Evolutionary conservation across 1,284 basidiomycete genomes (phyloP).

Genomic region (Ceratobasidium papillatum): DNA sequence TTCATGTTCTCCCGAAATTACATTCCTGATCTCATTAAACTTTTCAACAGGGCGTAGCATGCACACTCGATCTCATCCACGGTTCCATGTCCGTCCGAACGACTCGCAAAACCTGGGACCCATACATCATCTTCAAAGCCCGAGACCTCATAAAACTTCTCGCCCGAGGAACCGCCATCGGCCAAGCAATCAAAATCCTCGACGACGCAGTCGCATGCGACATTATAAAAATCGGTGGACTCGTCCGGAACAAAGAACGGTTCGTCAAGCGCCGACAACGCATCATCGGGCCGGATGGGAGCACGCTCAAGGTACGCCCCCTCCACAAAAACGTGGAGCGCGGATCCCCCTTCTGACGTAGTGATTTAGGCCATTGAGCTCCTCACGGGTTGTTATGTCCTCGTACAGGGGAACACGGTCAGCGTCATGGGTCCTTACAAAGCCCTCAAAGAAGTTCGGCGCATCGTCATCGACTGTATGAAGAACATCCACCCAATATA

Average conservation of each 20-base stretch:
- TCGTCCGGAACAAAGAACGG: constrained; percentile 95
- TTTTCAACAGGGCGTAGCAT: constrained; percentile 77
- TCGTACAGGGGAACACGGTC: constrained; percentile 98
- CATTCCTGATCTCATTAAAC: not conserved
- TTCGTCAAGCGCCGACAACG: constrained; percentile 97
- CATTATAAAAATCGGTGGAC: constrained; percentile 96
- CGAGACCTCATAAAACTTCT: constrained; percentile 96
- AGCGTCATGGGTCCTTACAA: constrained; percentile 98
- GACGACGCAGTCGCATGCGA: constrained; percentile 94
- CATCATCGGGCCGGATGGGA: constrained; percentile 96
- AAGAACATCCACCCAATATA: constrained; percentile 99
- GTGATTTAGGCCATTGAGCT: constrained; percentile 90
- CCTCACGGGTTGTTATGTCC: constrained; percentile 94
- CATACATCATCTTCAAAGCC: constrained; percentile 95
- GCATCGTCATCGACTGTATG: constrained; percentile 98
- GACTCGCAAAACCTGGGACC: constrained; percentile 96
- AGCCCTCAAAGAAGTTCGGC: constrained; percentile 92
- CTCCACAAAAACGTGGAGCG: not conserved
- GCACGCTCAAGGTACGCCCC: constrained; percentile 85
- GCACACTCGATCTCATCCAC: constrained; percentile 94
- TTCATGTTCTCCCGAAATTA: not conserved
- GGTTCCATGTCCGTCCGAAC: constrained; percentile 98
- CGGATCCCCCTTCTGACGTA: constrained; percentile 23
- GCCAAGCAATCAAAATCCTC: constrained; percentile 89
- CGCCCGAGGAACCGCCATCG: constrained; percentile 86